A percentile compares a stretch with the other conserved stretches of the same genome.
Evolutionary conservation across 768 basidiomycete species (phyloP).

Genomic region (Boletus coccyginus): DNA sequence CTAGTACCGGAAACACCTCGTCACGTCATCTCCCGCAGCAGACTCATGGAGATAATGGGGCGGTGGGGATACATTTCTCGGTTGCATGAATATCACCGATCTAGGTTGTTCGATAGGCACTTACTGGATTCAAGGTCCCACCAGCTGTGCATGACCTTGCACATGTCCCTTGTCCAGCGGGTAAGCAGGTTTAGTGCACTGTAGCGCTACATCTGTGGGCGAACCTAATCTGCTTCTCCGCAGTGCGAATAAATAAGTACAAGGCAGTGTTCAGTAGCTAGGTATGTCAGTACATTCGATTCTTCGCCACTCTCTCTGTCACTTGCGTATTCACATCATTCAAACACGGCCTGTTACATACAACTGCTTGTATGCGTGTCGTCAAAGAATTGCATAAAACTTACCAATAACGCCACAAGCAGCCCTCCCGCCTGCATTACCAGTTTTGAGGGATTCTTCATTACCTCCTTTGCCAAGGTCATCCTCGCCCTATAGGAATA

Average conservation of each 20-base stretch:
- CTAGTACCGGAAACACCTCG: not conserved
- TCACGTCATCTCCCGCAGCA: not conserved
- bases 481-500: conserved; percentile 56
- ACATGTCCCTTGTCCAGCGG: not conserved
- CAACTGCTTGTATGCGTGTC: not conserved
- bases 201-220: not conserved
- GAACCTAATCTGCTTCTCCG: conserved; percentile 6
- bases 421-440: conserved; percentile 72
- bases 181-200: not conserved
- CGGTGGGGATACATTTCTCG: not conserved
- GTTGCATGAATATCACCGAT: not conserved
- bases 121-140: not conserved
- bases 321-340: not conserved
- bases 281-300: conserved; percentile 2
- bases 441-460: conserved; percentile 71
- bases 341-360: conserved; percentile 19
- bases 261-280: conserved; percentile 1
- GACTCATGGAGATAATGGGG: not conserved
- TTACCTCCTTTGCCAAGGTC: conserved; percentile 73
- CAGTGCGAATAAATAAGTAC: conserved; percentile 13
- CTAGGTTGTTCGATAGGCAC: not conserved
- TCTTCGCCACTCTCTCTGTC: not conserved
- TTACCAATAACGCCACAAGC: conserved; percentile 82
- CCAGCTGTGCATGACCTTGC: not conserved
- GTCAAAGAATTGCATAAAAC: conserved; percentile 7